Conservation (phyloP, 345 rosid species). For the Eutrema japonicum region DNA sequence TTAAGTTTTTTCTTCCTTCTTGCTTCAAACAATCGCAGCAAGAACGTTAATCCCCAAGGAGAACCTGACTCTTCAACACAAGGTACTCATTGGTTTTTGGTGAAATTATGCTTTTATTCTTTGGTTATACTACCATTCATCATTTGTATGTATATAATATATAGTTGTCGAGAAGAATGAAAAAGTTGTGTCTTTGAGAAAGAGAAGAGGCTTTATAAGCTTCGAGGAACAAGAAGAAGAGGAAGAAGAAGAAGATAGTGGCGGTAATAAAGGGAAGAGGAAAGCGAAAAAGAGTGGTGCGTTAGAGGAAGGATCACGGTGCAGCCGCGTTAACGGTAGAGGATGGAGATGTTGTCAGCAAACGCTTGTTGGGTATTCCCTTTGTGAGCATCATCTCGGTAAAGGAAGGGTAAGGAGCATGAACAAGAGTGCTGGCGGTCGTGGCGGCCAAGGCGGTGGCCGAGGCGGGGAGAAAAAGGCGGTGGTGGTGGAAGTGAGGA, state of each 20-base stretch:
- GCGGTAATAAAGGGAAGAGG: slow-evolving; percentile 46
- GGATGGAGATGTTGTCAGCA: slow-evolving; percentile 98
- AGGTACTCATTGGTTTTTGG: slow-evolving; percentile 50
- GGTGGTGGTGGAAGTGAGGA: slow-evolving; percentile 34
- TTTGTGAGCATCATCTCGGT: slow-evolving; percentile 96
- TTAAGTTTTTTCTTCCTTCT: not conserved
- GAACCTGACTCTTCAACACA: slow-evolving; percentile 46
- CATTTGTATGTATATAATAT: slow-evolving; percentile 6
- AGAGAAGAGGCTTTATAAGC: slow-evolving; percentile 62
- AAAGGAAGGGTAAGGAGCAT: slow-evolving; percentile 91
- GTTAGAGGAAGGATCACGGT: slow-evolving; percentile 81
- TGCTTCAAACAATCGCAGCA: slow-evolving; percentile 42
- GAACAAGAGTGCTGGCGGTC: slow-evolving; percentile 39
- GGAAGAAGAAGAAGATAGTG: slow-evolving; percentile 31
- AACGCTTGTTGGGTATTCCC: slow-evolving; percentile 90
- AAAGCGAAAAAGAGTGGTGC: slow-evolving; percentile 57
- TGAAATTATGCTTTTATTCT: not conserved
- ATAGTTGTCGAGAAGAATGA: slow-evolving; percentile 58
- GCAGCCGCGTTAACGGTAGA: slow-evolving; percentile 94
- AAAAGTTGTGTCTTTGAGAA: slow-evolving; percentile 58
- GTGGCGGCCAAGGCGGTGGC: slow-evolving; percentile 18
- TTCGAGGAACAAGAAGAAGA: slow-evolving; percentile 43
- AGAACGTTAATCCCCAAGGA: slow-evolving; percentile 34
- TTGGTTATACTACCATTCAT: slow-evolving; percentile 37
- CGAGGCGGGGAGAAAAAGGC: slow-evolving; percentile 35